These are phyloP conservation scores for Ensete glaucum DNA, from an alignment of 176 grass and related monocot genomes.

Conservation along the genomic window DNA sequence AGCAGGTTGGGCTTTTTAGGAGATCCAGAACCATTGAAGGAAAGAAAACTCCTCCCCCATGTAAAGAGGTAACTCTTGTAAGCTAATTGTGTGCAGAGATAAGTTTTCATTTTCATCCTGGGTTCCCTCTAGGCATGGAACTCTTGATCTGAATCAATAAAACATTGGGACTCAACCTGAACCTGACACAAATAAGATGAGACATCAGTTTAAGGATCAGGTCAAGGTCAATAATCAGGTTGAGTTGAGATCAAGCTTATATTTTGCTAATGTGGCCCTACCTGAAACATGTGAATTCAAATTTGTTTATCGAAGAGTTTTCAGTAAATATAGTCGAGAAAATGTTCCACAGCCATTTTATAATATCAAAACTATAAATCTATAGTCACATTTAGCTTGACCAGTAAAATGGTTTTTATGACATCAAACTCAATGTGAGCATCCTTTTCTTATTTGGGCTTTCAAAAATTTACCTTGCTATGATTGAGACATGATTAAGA, in stretches of 20 bases:
- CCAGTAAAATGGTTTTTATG: no score
- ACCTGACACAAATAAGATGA: not conserved
- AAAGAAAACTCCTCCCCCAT: constrained; percentile 19
- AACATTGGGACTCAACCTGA: not conserved
- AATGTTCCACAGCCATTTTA: no score
- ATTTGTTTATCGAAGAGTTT: no score
- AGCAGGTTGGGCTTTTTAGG: constrained; percentile 23
- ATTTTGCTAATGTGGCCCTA: not conserved
- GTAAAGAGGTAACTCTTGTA: constrained; percentile 17
- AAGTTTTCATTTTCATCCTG: not conserved
- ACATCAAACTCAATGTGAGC: no score
- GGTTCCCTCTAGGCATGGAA: not conserved
- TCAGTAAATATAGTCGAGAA: no score
- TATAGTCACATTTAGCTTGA: no score
- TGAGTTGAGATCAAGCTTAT: not conserved
- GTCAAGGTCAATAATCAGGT: not conserved
- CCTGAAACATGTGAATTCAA: no score
- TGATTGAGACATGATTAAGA: not conserved
- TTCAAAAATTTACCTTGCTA: no score
- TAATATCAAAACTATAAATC: no score
- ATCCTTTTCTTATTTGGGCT: no score
- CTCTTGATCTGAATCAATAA: not conserved
- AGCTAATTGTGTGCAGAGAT: not conserved
- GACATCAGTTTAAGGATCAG: not conserved
- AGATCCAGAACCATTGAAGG: constrained; percentile 26